phyloP scores from a whole-genome alignment of 2,329 filamentous ascomycete species.

The Teratosphaeria pseudoeucalypti region DNA sequence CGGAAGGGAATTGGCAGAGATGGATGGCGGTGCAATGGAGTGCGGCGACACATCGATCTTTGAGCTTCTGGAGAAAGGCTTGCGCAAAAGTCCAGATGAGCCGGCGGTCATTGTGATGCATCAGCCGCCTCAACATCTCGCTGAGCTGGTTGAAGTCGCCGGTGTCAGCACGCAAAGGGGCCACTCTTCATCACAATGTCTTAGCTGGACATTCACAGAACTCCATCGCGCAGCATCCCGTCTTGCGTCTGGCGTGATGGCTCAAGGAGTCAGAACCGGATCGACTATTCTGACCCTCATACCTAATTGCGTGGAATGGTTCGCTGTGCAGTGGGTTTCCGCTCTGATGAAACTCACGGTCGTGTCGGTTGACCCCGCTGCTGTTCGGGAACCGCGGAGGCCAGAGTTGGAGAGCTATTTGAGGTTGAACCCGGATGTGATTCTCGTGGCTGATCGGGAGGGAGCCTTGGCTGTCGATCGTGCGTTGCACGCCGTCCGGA shows the following conservation, averaged over 20 bases:
- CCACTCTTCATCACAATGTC: neutral
- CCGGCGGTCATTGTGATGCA: neutral
- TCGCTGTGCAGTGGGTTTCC: neutral
- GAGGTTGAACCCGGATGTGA: neutral
- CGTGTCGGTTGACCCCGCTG: neutral
- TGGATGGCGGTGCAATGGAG: neutral
- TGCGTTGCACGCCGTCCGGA: neutral
- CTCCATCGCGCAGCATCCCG: neutral
- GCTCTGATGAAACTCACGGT: neutral
- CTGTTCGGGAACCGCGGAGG: neutral
- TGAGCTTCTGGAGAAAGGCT: neutral
- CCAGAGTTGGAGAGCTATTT: slow-evolving; percentile 1
- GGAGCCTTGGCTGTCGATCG: neutral
- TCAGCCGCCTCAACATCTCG: neutral
- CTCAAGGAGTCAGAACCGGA: neutral
- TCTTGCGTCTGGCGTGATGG: neutral
- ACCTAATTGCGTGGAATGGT: neutral
- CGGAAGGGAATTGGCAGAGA: neutral
- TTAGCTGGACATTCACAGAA: neutral
- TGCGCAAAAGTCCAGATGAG: neutral
- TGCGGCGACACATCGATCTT: neutral
- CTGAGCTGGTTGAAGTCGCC: neutral
- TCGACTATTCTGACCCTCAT: neutral
- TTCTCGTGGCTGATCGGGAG: neutral
- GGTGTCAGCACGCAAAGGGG: neutral